These are phyloP conservation scores for Naematelia encephala DNA, from an alignment of 768 basidiomycete species.

Conservation along the genomic window DNA sequence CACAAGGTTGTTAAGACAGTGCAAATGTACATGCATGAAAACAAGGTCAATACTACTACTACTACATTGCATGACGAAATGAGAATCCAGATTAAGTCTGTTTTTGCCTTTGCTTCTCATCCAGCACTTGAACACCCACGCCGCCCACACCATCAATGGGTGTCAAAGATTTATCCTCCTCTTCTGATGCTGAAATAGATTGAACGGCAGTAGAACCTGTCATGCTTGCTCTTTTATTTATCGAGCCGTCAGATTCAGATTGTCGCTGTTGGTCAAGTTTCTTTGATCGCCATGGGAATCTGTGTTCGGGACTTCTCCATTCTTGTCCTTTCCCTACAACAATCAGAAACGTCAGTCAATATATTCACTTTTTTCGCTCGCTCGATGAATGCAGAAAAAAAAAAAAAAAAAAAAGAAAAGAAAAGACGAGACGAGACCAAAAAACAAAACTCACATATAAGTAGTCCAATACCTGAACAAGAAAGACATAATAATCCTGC, in stretches of 20 bases:
- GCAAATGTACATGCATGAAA: neutral
- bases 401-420: neutral
- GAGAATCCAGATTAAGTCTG: neutral
- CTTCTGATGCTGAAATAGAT: neutral
- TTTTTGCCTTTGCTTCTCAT: neutral
- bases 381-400: neutral
- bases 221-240: neutral
- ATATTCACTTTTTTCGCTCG: neutral
- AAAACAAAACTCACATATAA: constrained; percentile 54
- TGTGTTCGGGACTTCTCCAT: neutral
- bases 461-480: constrained; percentile 61
- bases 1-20: no score
- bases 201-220: neutral
- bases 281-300: neutral
- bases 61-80: neutral
- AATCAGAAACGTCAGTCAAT: no score
- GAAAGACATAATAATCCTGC: constrained; percentile 58
- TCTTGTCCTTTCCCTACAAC: neutral
- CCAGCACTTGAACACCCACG: neutral
- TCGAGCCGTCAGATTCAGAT: neutral
- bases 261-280: no score
- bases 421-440: neutral
- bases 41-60: neutral
- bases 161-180: neutral
- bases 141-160: no score